These are phyloP conservation scores for Kandelia obovata DNA, from an alignment of 345 rosid genomes.

Conservation along the genomic window DNA sequence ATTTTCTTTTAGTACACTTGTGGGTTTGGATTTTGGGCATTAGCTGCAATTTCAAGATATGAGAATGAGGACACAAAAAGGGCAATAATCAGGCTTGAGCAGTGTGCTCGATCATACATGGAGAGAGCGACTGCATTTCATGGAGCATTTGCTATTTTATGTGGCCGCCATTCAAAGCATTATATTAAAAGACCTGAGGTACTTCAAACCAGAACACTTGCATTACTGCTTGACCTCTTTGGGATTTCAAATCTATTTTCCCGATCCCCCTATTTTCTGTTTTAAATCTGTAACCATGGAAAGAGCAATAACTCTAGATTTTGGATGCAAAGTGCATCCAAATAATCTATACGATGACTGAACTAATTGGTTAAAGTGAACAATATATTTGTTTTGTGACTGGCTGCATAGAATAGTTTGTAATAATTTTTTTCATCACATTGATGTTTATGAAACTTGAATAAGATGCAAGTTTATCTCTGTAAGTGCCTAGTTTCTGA, in stretches of 20 bases:
- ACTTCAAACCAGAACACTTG: constrained; percentile 6
- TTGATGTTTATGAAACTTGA: constrained; percentile 7
- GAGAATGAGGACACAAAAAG: constrained; percentile 54
- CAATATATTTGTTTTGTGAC: background rate
- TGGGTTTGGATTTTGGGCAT: background rate
- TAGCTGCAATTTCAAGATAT: constrained; percentile 60
- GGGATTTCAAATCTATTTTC: background rate
- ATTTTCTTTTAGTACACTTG: background rate
- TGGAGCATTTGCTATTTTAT: constrained; percentile 66
- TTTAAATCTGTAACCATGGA: too few species aligned
- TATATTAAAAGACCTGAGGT: constrained; percentile 79
- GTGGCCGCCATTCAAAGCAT: constrained; percentile 72
- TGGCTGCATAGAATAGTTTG: too few species aligned
- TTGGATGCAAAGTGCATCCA: background rate
- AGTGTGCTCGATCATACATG: constrained; percentile 63
- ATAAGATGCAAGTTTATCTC: background rate
- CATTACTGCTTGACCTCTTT: too few species aligned
- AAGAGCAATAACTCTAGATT: background rate
- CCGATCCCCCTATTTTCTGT: background rate
- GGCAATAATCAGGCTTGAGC: constrained; percentile 70
- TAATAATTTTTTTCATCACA: background rate
- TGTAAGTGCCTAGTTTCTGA: background rate
- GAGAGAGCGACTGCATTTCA: constrained; percentile 69
- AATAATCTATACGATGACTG: background rate
- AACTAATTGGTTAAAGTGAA: background rate